Conservation (phyloP, 495 filamentous ascomycete genomes). For the Lophiostoma macrostomum region DNA sequence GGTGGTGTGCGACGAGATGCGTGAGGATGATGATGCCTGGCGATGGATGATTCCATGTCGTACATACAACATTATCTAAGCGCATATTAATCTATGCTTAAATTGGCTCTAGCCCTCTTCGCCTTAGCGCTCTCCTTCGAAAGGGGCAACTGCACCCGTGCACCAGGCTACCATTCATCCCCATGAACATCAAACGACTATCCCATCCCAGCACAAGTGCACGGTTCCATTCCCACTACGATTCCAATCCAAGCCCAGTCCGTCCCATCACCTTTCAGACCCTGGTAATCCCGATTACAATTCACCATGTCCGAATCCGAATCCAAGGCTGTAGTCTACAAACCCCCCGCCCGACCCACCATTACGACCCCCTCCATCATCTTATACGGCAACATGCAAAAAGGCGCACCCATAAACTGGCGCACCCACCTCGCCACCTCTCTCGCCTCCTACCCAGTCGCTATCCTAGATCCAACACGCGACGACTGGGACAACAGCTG, state of each 20-base stretch:
- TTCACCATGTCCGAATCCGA: not conserved
- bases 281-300: not conserved
- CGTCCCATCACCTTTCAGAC: not conserved
- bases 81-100: not conserved
- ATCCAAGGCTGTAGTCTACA: not conserved
- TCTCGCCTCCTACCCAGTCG: conserved; percentile 45
- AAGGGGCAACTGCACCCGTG: not conserved
- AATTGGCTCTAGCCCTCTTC: not conserved
- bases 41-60: not conserved
- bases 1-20: not conserved
- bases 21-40: too few species aligned
- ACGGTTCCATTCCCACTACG: too few species aligned
- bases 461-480: conserved; percentile 57
- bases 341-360: conserved; percentile 2
- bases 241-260: too few species aligned
- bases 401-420: conserved; percentile 13
- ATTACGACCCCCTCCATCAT: conserved; percentile 19
- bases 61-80: not conserved
- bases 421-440: conserved; percentile 2
- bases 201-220: not conserved
- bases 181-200: not conserved
- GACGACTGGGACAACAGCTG: conserved; percentile 56
- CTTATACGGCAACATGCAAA: conserved; percentile 25
- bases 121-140: not conserved
- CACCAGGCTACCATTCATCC: not conserved